Percentiles rank a stretch among this genome's conserved stretches.
These are phyloP conservation scores for Obba rivulosa DNA, from an alignment of 768 basidiomycete genomes.

Conservation along the genomic window DNA sequence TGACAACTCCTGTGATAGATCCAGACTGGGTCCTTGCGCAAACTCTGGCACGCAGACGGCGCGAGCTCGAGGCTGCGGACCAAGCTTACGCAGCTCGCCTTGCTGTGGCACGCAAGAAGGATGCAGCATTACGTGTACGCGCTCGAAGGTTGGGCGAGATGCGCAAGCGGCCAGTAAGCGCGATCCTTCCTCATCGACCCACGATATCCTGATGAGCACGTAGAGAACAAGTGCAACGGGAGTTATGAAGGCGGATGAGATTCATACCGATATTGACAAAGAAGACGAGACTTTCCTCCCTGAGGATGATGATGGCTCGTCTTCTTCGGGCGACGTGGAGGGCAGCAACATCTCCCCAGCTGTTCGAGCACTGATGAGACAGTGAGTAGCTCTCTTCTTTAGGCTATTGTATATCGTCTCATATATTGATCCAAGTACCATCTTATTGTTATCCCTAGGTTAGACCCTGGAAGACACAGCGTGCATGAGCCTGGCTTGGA, in stretches of 20 bases:
- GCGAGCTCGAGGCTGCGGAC: conserved; percentile 66
- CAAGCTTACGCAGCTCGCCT: conserved; percentile 58
- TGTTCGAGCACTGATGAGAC: conserved; percentile 73
- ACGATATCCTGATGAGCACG: not conserved
- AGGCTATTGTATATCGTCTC: not conserved
- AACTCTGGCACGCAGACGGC: conserved; percentile 55
- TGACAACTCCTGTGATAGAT: conserved; percentile 27
- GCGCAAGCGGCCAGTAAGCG: conserved; percentile 53
- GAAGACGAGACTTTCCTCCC: conserved; percentile 76
- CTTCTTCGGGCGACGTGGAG: conserved; percentile 21
- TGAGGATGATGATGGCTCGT: conserved; percentile 33
- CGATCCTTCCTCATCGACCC: not conserved
- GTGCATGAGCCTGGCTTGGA: conserved; percentile 31
- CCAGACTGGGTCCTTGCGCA: conserved; percentile 78
- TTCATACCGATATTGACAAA: conserved; percentile 28
- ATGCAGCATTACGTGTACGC: conserved; percentile 50
- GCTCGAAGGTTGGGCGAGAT: conserved; percentile 22
- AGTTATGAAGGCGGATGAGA: conserved; percentile 9
- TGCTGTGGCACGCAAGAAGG: conserved; percentile 54
- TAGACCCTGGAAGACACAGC: not conserved
- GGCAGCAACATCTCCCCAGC: conserved; percentile 65
- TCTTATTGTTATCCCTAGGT: not conserved
- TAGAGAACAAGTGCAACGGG: conserved; percentile 2
- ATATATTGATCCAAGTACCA: not conserved
- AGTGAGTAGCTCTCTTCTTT: conserved; percentile 37